Conservation (phyloP, 257 asterid species). For the Solanum ossicruentum region DNA sequence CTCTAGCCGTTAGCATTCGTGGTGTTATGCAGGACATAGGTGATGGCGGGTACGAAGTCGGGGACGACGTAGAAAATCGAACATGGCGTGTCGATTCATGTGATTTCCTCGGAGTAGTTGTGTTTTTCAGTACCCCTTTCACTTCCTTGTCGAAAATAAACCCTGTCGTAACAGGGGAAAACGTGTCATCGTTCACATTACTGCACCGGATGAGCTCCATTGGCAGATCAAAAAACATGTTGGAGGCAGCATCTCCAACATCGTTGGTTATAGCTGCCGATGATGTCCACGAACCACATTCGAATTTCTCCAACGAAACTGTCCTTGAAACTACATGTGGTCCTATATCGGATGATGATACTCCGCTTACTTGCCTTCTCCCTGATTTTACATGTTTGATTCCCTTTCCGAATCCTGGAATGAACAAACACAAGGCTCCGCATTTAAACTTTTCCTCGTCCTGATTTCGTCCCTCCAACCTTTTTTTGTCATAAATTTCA, state of each 20-base stretch:
- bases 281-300: slow-evolving; percentile 78
- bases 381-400: slow-evolving; percentile 25
- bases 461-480: neutral
- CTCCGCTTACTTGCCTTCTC: slow-evolving; percentile 23
- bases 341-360: neutral
- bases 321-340: slow-evolving; percentile 36
- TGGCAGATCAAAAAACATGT: slow-evolving; percentile 69
- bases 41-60: slow-evolving; percentile 22
- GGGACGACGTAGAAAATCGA: slow-evolving; percentile 48
- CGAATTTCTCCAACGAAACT: slow-evolving; percentile 67
- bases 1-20: slow-evolving; percentile 38
- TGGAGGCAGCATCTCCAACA: slow-evolving; percentile 21
- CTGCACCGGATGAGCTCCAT: slow-evolving; percentile 57
- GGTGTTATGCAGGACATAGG: slow-evolving; percentile 37
- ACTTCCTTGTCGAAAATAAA: slow-evolving; percentile 55
- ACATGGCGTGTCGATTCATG: slow-evolving; percentile 46
- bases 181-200: slow-evolving; percentile 30
- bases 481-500: neutral
- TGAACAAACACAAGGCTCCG: slow-evolving; percentile 60
- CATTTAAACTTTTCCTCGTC: slow-evolving; percentile 48
- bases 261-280: slow-evolving; percentile 24
- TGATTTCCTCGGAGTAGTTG: slow-evolving; percentile 9
- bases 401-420: slow-evolving; percentile 61
- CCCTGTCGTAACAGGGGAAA: slow-evolving; percentile 51
- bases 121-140: slow-evolving; percentile 51